A percentile compares a stretch with the other conserved stretches of the same genome.
These are phyloP conservation scores for Saitozyma sp. DNA, from an alignment of 768 basidiomycete species.

Conservation along the genomic window DNA sequence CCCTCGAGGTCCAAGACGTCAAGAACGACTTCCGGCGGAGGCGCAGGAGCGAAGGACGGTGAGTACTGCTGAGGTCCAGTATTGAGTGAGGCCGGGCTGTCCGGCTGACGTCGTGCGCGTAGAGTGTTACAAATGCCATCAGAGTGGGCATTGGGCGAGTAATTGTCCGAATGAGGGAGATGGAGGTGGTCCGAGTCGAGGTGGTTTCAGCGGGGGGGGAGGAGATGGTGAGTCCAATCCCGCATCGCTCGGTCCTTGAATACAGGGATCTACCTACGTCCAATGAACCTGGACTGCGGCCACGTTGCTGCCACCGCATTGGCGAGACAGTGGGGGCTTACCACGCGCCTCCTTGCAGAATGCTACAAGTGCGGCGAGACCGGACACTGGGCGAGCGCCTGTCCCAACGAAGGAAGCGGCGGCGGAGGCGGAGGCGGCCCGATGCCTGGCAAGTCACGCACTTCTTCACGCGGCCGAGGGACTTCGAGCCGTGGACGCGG, in stretches of 20 bases:
- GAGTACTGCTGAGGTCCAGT: neutral
- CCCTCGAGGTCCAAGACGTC: neutral
- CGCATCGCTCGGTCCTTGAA: neutral
- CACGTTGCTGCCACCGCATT: neutral
- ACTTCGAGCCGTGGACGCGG: neutral
- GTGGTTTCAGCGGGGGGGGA: conserved; percentile 12
- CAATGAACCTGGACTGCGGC: conserved; percentile 3
- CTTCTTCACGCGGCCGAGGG: neutral
- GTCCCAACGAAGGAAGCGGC: conserved; percentile 24
- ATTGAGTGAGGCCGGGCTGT: conserved; percentile 2
- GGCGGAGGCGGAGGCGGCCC: neutral
- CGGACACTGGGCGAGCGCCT: conserved; percentile 45
- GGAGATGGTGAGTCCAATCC: conserved; percentile 2
- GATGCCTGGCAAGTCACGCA: neutral
- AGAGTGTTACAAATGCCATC: conserved; percentile 51
- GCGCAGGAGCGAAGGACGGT: conserved; percentile 13
- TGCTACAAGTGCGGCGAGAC: conserved; percentile 49
- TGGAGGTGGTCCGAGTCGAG: conserved; percentile 12
- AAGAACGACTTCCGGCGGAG: neutral
- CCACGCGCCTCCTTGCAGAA: conserved; percentile 26
- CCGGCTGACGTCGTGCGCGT: neutral
- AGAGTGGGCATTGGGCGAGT: conserved; percentile 49
- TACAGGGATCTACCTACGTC: neutral
- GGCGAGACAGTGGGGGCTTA: neutral
- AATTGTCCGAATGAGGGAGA: conserved; percentile 34